These are phyloP conservation scores for Trichoderma breve DNA, from an alignment of 2,329 filamentous ascomycete genomes.

Conservation along the genomic window DNA sequence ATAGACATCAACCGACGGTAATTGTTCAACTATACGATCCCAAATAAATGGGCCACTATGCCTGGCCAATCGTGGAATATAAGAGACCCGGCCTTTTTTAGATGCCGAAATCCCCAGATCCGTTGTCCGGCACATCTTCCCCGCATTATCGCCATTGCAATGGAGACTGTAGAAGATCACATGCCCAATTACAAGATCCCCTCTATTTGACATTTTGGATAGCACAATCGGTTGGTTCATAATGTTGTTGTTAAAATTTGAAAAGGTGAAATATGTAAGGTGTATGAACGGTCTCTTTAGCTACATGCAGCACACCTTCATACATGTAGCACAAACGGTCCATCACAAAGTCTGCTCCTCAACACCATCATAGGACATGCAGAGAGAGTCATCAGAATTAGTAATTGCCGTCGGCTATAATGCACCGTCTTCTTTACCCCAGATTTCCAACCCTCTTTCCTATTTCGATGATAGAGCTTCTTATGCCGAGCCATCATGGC, in stretches of 20 bases:
- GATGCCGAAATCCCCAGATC: slow-evolving; percentile 10
- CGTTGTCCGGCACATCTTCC: neutral
- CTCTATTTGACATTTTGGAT: neutral
- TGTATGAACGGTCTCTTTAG: neutral
- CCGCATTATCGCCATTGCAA: neutral
- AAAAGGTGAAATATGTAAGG: neutral
- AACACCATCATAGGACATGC: neutral
- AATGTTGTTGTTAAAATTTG: too few species aligned
- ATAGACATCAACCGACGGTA: slow-evolving; percentile 10
- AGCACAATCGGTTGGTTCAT: neutral
- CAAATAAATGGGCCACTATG: neutral
- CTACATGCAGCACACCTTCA: neutral
- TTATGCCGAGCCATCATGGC: neutral
- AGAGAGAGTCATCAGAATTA: neutral
- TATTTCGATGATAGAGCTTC: neutral
- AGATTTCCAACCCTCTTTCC: neutral
- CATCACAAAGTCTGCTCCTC: neutral
- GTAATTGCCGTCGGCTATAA: slow-evolving; percentile 7
- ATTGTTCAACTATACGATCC: neutral
- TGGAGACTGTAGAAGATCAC: neutral
- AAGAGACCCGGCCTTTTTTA: neutral
- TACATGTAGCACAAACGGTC: too few species aligned
- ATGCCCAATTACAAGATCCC: neutral
- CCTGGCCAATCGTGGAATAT: neutral
- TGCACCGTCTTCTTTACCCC: neutral